Evolutionary conservation across 140 eudicot genomes (phyloP).

Genomic region (Anethum foeniculum): DNA sequence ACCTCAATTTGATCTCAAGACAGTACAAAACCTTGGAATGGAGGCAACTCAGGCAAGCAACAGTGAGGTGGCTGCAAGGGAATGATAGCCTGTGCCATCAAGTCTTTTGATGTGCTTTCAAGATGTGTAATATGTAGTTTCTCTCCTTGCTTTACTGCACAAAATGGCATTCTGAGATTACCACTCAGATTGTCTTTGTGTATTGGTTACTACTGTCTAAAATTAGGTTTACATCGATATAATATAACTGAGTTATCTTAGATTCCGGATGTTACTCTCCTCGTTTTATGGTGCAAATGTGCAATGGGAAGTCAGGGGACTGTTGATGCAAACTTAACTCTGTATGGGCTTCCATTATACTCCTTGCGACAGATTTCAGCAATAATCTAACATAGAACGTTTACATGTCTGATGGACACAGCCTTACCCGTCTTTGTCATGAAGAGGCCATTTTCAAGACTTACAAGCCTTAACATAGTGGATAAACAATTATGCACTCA

Average conservation of each 20-base stretch:
- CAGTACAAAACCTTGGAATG: slow-evolving; percentile 49
- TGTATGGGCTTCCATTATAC: neutral
- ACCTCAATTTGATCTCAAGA: slow-evolving; percentile 38
- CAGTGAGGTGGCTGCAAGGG: slow-evolving; percentile 49
- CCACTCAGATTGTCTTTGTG: neutral
- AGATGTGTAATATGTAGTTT: neutral
- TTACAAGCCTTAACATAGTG: no score
- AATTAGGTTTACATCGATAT: neutral
- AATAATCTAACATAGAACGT: neutral
- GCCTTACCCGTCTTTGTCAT: neutral
- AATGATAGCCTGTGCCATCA: slow-evolving; percentile 22
- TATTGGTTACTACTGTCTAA: neutral
- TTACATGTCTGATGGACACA: neutral
- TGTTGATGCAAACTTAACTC: neutral
- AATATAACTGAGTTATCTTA: neutral
- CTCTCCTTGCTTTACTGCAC: neutral
- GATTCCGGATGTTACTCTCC: neutral
- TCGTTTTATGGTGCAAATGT: neutral
- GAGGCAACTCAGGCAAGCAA: slow-evolving; percentile 27
- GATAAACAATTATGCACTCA: no score
- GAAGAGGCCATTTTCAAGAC: no score
- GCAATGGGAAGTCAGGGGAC: neutral
- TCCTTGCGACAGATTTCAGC: neutral
- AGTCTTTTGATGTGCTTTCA: neutral
- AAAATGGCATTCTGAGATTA: neutral